Evolutionary conservation across 2,329 filamentous ascomycete genomes (phyloP), one percentile per base, ranked within the genome.

Genomic region (Pestalotiopsis fici): DNA sequence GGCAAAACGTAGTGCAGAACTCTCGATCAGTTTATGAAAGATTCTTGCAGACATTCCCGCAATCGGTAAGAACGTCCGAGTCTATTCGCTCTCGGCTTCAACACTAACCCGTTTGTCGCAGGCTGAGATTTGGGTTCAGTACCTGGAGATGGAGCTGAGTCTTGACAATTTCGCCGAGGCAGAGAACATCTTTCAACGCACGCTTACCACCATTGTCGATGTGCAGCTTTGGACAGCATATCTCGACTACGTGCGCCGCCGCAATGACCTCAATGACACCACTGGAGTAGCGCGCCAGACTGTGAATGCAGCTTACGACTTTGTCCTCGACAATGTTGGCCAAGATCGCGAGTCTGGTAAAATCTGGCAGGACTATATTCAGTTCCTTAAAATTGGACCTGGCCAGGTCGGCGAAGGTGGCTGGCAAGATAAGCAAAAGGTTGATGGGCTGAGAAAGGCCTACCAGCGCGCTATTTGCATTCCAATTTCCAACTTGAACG

Each of bases 381-480:
- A 96, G 72, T 98, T 99, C 77, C 89, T 98, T 79, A 95, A 94
- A 77, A 93, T 89, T 50, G 93, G 92, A 0, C 96, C 96, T 1
- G 96, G 96, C 5, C 90, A 90, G 67, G 88, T 96, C 67, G 95
- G 95, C 28, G 96, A 95, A 56, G 91, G 86, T 67, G 91, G 89
- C 67, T 99, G 96, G 97, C 95, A 98, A 79, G 96, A 98, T 76
- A 93, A 95, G 80, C 96, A 98, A 77, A 99, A 99, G 85, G 97
- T 97, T 92, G 96, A 99, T 74, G 86, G 93, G 72, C 82, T 99
- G 64, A 91, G 96, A 68, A 97, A 97, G 78, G 93, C 93, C 0
- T 99, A 98, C 78, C 95, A 98, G 74, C 91, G 91, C 65, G 95
- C 95, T 15, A 93, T 98, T 67, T 91, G 89, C 71, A 89, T 98